These are phyloP conservation scores for Acer negundo DNA, from an alignment of 345 rosid species.

Conservation along the genomic window DNA sequence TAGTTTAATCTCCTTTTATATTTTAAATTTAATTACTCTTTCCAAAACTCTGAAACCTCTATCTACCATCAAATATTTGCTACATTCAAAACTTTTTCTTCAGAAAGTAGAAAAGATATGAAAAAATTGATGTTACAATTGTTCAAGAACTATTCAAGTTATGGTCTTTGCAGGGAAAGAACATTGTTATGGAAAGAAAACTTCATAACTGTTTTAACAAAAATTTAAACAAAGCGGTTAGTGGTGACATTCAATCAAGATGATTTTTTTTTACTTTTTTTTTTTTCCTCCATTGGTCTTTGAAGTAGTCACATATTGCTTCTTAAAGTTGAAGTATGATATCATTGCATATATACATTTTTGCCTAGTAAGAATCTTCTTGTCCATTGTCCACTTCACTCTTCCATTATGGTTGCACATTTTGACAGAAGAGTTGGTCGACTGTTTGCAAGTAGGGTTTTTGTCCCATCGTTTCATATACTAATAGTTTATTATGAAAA, in stretches of 20 bases:
- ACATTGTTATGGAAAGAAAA: neutral
- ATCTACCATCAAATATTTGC: neutral
- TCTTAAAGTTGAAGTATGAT: too few species aligned
- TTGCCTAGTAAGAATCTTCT: neutral
- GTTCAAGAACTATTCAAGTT: neutral
- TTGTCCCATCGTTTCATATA: neutral
- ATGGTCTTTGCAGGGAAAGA: neutral
- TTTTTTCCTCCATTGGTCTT: neutral
- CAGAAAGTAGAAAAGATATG: too few species aligned
- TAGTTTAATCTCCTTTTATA: neutral
- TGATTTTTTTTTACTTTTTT: neutral
- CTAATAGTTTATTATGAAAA: neutral
- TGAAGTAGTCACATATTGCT: neutral
- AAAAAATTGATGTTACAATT: too few species aligned
- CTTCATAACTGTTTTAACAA: neutral
- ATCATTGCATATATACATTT: neutral
- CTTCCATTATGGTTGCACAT: neutral
- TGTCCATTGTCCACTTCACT: too few species aligned
- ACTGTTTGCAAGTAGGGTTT: neutral
- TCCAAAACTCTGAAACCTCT: neutral
- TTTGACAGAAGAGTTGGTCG: neutral
- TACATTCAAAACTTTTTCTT: neutral
- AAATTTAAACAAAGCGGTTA: neutral
- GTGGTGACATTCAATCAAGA: neutral
- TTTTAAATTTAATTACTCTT: neutral